These are phyloP conservation scores for Tuber umbilicatum DNA, from an alignment of 495 filamentous ascomycete genomes.

Conservation along the genomic window DNA sequence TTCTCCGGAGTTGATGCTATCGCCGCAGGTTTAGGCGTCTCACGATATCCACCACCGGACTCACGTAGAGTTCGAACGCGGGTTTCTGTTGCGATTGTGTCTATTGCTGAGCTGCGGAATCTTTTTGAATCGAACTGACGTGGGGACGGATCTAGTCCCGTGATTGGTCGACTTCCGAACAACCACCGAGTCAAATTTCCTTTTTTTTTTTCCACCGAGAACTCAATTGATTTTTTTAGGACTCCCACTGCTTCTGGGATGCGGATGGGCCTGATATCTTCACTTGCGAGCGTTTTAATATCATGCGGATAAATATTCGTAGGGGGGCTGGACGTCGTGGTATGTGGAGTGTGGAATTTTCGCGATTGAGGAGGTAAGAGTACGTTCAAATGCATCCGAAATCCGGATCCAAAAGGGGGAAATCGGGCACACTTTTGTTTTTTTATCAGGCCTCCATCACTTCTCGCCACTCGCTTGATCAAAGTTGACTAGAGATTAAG, in stretches of 20 bases:
- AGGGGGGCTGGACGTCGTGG: neutral
- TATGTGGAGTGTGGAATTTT: neutral
- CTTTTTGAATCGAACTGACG: neutral
- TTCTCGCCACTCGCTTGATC: neutral
- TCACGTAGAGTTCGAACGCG: neutral
- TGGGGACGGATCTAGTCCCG: neutral
- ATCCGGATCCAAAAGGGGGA: neutral
- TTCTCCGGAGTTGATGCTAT: neutral
- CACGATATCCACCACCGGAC: neutral
- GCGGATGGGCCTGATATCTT: neutral
- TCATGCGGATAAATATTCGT: neutral
- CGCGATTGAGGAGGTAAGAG: neutral
- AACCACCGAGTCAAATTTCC: neutral
- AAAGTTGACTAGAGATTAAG: neutral
- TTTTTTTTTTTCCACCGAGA: too few species aligned
- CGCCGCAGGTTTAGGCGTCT: neutral
- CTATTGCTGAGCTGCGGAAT: neutral
- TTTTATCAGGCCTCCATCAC: slow-evolving; percentile 2
- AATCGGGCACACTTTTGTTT: neutral
- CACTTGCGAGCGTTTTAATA: neutral
- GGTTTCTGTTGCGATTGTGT: neutral
- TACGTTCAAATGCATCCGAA: neutral
- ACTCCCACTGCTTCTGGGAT: neutral
- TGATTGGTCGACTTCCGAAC: neutral
- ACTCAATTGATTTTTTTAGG: neutral